Percentiles rank a stretch among this genome's conserved stretches.
These are phyloP conservation scores for Cercophora sp. DNA, from an alignment of 495 filamentous ascomycete species.

Conservation along the genomic window DNA sequence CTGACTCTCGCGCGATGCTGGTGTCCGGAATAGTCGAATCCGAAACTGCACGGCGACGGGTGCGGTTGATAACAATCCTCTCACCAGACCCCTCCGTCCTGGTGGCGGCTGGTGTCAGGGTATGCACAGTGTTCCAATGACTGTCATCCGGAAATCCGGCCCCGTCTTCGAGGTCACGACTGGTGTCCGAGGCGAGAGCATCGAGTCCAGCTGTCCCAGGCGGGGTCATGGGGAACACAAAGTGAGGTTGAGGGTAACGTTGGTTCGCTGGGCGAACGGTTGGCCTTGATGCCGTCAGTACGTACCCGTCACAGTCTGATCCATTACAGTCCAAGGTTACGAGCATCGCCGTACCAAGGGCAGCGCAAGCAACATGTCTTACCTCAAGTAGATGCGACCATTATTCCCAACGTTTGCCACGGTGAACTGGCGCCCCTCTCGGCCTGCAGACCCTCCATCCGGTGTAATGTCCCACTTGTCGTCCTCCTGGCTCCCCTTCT, in stretches of 20 bases:
- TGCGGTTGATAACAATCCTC: slow-evolving; percentile 28
- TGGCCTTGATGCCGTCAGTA: slow-evolving; percentile 46
- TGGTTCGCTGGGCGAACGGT: slow-evolving; percentile 54
- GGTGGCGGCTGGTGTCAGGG: slow-evolving; percentile 29
- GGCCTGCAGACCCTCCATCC: slow-evolving; percentile 48
- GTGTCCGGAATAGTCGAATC: slow-evolving; percentile 45
- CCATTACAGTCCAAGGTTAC: no score
- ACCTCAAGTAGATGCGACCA: slow-evolving; percentile 93
- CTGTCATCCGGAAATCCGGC: slow-evolving; percentile 29
- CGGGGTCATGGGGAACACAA: slow-evolving; percentile 56
- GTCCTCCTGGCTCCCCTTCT: slow-evolving; percentile 31
- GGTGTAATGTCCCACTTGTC: slow-evolving; percentile 47
- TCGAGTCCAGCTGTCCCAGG: slow-evolving; percentile 54
- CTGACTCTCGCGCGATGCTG: slow-evolving; percentile 48
- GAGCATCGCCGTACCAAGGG: no score
- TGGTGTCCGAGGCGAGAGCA: slow-evolving; percentile 34
- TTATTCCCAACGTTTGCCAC: slow-evolving; percentile 93
- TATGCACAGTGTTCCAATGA: slow-evolving; percentile 38
- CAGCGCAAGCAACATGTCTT: slow-evolving; percentile 32
- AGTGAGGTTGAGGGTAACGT: slow-evolving; percentile 55
- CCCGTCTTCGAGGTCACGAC: slow-evolving; percentile 33
- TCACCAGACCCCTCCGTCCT: slow-evolving; percentile 25
- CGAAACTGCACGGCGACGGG: slow-evolving; percentile 45
- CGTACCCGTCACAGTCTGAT: neutral
- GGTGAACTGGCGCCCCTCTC: slow-evolving; percentile 76